Conservation (phyloP, 345 rosid species). For the Brassica nigra region DNA sequence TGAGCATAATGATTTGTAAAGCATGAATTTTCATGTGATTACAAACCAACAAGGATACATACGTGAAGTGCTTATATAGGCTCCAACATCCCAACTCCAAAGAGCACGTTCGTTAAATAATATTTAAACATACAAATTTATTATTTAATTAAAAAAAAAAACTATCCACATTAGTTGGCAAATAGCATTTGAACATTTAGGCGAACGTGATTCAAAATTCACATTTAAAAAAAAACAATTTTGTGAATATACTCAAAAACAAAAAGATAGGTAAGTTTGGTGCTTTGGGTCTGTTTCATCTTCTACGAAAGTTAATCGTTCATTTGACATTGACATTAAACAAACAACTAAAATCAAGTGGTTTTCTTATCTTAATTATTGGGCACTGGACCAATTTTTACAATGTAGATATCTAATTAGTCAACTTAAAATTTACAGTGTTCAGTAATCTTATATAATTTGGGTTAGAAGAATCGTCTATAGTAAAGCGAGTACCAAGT, state of each 20-base stretch:
- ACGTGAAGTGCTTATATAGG: conserved; percentile 13
- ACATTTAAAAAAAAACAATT: not conserved
- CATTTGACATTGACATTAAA: not conserved
- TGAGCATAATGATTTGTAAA: conserved; percentile 26
- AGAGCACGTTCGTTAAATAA: conserved; percentile 18
- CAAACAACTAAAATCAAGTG: not conserved
- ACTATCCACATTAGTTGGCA: not conserved
- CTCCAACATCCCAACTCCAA: conserved; percentile 34
- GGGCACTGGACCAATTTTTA: not conserved
- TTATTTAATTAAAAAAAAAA: not conserved
- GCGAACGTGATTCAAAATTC: not conserved
- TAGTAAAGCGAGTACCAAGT: conserved; percentile 16
- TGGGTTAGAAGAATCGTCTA: not conserved
- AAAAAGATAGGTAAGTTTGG: not conserved
- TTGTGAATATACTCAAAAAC: not conserved
- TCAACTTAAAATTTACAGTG: not conserved
- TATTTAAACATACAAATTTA: not conserved
- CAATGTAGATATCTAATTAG: not conserved
- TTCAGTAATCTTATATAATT: not conserved
- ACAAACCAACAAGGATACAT: not conserved
- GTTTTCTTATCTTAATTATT: not conserved
- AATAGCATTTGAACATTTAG: not conserved
- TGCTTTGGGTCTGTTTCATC: not conserved
- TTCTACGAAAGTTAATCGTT: conserved; percentile 1
- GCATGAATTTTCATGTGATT: conserved; percentile 27